Base-by-base conservation (phyloP, 192 early-diverging fungal genomes). In the Coemansia sp. region DNA sequence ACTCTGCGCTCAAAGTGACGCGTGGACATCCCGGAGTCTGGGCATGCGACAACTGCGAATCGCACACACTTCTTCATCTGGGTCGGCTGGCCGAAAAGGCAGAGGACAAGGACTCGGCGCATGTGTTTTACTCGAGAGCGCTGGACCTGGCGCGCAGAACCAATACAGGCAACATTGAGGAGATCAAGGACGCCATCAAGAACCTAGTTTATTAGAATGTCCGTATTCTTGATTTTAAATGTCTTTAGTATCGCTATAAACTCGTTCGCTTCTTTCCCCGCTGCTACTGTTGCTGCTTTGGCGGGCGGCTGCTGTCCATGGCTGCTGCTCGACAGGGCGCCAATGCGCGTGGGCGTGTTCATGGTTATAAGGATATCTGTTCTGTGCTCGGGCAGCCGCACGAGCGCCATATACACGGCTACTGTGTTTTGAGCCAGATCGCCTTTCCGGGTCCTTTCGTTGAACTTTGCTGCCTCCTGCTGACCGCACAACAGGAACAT, bases 391-490 rank as follows among this genome's bases (percentile, higher is more conserved):
- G 89, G 87, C 39, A 97, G 45, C 17, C 94, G 86, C 20, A 95
- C 42, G 12, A 94, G 77, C 9, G 90, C 89, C 76, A 98, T 74
- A 19, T 89, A 77, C 29, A 96, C 77, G 37, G 83, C 68, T 0
- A 96, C 86, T 1, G 68, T 19, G 74, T 94, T 94, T 4, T 73
- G 67, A 0, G 87, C 89, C 15, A 77, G 74, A 15, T n/a, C 11
- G 6, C 64, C 64, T 3, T 66, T 40, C 32, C 32, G 32, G 11
- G 15, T 42, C 11, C 9, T 14, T 57, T 94, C 93, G 58, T 91
- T 90, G 71, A 94, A 96, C 71, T 96, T 98, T 31, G 90, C 87
- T 5, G 93, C 78, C 0, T 65, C 46, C 74, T 96, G 96, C 39
- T 71, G 56, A 8, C 93, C 94, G 22, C 71, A 71, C 1, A 95